phyloP scores from a whole-genome alignment of 1,284 basidiomycete species.

The Jaminaea rosea region DNA sequence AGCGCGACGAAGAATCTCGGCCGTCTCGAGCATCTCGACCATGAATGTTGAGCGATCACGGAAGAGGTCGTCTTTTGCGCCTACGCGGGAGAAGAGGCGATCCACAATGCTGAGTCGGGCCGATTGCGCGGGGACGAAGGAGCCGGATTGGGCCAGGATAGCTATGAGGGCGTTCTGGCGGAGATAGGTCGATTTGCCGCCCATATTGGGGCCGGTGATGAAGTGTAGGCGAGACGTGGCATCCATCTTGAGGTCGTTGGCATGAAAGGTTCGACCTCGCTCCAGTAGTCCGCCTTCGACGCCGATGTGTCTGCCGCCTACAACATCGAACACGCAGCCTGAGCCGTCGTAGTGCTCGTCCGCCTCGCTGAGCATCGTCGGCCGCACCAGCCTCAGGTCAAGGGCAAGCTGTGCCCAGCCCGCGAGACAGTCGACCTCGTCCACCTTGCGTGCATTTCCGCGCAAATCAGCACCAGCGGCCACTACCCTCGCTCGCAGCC shows the following conservation, averaged over 20 bases:
- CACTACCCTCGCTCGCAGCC: constrained; percentile 28
- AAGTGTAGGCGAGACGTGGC: constrained; percentile 58
- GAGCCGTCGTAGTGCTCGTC: constrained; percentile 51
- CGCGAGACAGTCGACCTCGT: constrained; percentile 78
- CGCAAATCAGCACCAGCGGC: constrained; percentile 45
- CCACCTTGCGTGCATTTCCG: constrained; percentile 68
- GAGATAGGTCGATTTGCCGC: constrained; percentile 79
- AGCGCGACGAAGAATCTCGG: constrained; percentile 61
- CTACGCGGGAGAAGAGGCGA: constrained; percentile 83
- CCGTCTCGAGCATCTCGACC: constrained; percentile 53
- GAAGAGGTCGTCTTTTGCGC: constrained; percentile 89
- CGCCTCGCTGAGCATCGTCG: constrained; percentile 52
- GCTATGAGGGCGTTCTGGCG: constrained; percentile 83
- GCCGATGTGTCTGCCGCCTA: constrained; percentile 77
- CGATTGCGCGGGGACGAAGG: constrained; percentile 77
- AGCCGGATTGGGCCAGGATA: constrained; percentile 84
- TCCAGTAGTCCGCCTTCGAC: constrained; percentile 79
- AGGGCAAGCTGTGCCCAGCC: constrained; percentile 73
- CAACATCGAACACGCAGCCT: constrained; percentile 55
- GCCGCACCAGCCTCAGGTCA: constrained; percentile 69
- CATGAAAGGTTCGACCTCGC: constrained; percentile 58
- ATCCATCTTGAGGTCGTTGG: constrained; percentile 65
- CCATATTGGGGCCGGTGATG: constrained; percentile 95
- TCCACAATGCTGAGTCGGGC: constrained; percentile 80
- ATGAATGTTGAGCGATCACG: constrained; percentile 88